Evolutionary conservation across 1,139 yeast species (phyloP).

Genomic region (Nakaseomyces kungkrabaensis): DNA sequence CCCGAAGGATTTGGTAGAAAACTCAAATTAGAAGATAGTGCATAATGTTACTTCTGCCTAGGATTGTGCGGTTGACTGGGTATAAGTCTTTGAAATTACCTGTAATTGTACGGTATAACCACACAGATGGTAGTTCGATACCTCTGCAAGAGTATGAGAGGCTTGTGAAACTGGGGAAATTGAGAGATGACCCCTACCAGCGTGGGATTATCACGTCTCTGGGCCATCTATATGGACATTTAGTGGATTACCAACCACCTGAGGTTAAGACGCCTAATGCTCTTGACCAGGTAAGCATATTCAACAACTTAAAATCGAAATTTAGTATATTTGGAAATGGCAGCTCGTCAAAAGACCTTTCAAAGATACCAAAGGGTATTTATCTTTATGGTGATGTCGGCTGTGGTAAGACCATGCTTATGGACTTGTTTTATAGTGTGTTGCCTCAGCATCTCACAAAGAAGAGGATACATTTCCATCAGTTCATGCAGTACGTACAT

Average conservation of each 20-base stretch:
- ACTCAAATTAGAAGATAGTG: no score
- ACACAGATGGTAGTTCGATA: conserved; percentile 8
- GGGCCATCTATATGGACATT: conserved; percentile 41
- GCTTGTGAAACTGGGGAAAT: conserved; percentile 41
- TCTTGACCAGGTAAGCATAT: conserved; percentile 36
- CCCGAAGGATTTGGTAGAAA: no score
- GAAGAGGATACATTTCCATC: conserved; percentile 83
- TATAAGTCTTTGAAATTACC: neutral
- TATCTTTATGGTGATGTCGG: conserved; percentile 96
- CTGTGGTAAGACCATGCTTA: conserved; percentile 95
- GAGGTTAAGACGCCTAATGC: conserved; percentile 41
- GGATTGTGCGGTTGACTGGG: neutral
- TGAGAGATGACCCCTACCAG: conserved; percentile 61
- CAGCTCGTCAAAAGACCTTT: conserved; percentile 1
- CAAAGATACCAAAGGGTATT: conserved; percentile 58
- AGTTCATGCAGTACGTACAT: conserved; percentile 91
- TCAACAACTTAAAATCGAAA: conserved; percentile 30
- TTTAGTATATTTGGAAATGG: conserved; percentile 5
- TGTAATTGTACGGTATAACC: neutral
- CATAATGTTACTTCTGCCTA: neutral
- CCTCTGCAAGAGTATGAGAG: conserved; percentile 57
- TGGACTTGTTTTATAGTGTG: conserved; percentile 86
- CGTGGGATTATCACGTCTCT: conserved; percentile 46
- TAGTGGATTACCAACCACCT: conserved; percentile 48
- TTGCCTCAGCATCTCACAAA: conserved; percentile 70